Evolutionary conservation across 129 eudicot species (phyloP).

Genomic region (Flaveria brownii): DNA sequence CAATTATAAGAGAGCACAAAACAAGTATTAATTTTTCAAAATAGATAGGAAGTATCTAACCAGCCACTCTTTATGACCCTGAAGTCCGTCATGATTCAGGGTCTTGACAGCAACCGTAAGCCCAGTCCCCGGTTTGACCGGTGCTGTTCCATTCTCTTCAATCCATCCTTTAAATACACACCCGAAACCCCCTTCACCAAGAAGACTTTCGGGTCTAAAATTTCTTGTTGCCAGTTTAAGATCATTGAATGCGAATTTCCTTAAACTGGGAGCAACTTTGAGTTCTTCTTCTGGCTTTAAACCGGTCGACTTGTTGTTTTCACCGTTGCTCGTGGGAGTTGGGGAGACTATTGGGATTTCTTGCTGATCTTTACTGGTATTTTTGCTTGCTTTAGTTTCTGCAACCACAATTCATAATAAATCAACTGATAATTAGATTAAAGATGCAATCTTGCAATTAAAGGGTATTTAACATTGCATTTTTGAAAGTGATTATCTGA

Average conservation of each 20-base stretch:
- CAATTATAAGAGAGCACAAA: conserved; percentile 9
- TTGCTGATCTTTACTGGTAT: conserved; percentile 60
- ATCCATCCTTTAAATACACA: conserved; percentile 98
- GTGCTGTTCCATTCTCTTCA: conserved; percentile 95
- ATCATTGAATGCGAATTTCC: conserved; percentile 83
- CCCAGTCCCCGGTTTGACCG: conserved; percentile 96
- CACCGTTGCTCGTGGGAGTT: conserved; percentile 63
- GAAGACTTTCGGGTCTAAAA: conserved; percentile 94
- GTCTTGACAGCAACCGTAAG: conserved; percentile 97
- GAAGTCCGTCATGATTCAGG: conserved; percentile 94
- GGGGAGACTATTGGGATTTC: conserved; percentile 45
- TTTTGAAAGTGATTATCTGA: neutral
- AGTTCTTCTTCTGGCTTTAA: conserved; percentile 78
- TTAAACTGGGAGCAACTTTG: conserved; percentile 76
- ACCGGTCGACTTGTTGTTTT: conserved; percentile 54
- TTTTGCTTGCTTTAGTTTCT: conserved; percentile 65
- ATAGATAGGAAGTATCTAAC: conserved; percentile 42
- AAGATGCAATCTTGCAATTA: neutral
- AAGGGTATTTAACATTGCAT: neutral
- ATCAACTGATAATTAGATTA: conserved; percentile 26
- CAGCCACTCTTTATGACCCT: conserved; percentile 99
- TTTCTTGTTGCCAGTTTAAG: conserved; percentile 87
- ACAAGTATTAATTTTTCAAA: neutral
- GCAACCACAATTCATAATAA: conserved; percentile 23
- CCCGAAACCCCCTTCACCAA: conserved; percentile 93